These are phyloP conservation scores for Syzygium oleosum DNA, from an alignment of 345 rosid species.

Conservation along the genomic window DNA sequence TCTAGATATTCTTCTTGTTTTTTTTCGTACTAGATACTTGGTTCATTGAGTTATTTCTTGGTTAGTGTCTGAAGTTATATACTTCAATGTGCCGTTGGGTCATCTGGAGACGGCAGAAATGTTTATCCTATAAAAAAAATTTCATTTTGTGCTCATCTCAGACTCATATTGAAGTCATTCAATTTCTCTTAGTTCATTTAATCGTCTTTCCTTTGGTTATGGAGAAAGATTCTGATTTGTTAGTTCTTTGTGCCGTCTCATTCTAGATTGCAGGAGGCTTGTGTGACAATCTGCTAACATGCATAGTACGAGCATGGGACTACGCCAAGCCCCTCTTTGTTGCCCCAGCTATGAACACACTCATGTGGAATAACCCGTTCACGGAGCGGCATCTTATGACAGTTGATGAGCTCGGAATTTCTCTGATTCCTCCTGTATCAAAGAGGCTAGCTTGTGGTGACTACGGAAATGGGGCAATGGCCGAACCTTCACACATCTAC, in stretches of 20 bases:
- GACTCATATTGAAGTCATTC: not conserved
- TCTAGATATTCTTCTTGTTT: not conserved
- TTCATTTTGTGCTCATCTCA: not conserved
- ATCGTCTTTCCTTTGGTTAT: not conserved
- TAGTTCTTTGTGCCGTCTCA: not conserved
- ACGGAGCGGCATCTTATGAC: slow-evolving; percentile 76
- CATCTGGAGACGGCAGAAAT: not conserved
- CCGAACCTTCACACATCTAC: slow-evolving; percentile 75
- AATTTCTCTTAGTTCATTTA: not conserved
- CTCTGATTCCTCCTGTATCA: slow-evolving; percentile 73
- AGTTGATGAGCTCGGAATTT: slow-evolving; percentile 80
- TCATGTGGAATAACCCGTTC: slow-evolving; percentile 93
- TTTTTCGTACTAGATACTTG: not conserved
- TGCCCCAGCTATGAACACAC: slow-evolving; percentile 85
- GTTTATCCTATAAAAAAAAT: not conserved
- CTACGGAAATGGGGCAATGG: slow-evolving; percentile 87
- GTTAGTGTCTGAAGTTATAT: not conserved
- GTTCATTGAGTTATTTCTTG: not conserved
- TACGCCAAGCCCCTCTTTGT: slow-evolving; percentile 71
- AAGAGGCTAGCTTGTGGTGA: slow-evolving; percentile 92
- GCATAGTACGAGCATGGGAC: slow-evolving; percentile 92
- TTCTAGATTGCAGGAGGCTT: slow-evolving; percentile 89
- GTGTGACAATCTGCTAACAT: slow-evolving; percentile 83
- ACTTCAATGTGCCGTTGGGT: not conserved
- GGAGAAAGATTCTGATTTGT: not conserved